Percentiles rank a stretch among this genome's conserved stretches.
Evolutionary conservation across 176 grass and related monocot genomes (phyloP).

Genomic region (Microstegium vimineum): DNA sequence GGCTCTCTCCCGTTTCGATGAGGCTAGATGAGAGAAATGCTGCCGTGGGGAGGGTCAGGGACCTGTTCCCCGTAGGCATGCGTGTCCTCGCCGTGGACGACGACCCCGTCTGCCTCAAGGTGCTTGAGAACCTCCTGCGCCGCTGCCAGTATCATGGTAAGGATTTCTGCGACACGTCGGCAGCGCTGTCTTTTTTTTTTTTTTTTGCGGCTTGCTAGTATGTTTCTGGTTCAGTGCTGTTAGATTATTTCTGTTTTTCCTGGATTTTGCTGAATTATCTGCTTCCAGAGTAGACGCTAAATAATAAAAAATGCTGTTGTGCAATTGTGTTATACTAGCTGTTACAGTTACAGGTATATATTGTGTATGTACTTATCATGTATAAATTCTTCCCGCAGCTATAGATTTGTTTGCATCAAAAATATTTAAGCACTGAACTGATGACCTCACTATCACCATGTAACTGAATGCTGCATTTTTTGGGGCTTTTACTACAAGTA

Average conservation of each 20-base stretch:
- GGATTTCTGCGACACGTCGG: neutral
- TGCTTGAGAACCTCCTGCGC: slow-evolving; percentile 47
- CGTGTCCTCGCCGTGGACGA: slow-evolving; percentile 86
- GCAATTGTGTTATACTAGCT: too few species aligned
- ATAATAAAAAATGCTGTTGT: neutral
- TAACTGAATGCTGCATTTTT: slow-evolving; percentile 4
- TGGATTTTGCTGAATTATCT: slow-evolving; percentile 9
- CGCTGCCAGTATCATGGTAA: slow-evolving; percentile 53
- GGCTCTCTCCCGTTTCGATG: slow-evolving; percentile 12
- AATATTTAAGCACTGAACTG: neutral
- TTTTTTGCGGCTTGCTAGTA: neutral
- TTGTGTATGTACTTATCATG: neutral
- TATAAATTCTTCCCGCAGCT: neutral
- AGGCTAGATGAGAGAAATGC: slow-evolving; percentile 27
- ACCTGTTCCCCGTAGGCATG: slow-evolving; percentile 72
- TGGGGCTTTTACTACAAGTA: neutral
- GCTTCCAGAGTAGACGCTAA: neutral
- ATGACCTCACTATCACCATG: neutral
- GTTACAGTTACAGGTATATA: too few species aligned
- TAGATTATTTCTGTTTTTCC: slow-evolving; percentile 2
- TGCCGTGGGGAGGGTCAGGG: slow-evolving; percentile 17
- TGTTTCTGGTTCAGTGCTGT: neutral
- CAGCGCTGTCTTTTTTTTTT: neutral
- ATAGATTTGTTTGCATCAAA: neutral
- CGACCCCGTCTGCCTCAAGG: slow-evolving; percentile 58